phyloP scores from a whole-genome alignment of 2,329 filamentous ascomycete species.

The Aspergillaceae sp. region DNA sequence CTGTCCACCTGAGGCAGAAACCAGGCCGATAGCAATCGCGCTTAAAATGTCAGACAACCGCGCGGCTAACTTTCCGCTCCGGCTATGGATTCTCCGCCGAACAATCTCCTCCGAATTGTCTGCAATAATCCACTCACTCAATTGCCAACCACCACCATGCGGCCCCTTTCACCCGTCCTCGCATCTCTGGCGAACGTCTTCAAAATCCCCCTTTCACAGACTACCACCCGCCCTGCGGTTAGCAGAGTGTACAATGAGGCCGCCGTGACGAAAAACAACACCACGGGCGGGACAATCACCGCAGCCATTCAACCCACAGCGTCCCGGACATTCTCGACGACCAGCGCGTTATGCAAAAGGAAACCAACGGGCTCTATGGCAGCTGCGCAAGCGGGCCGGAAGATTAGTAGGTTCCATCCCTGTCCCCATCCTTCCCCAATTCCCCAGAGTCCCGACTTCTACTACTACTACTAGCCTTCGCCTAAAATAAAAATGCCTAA shows the following conservation, averaged over 20 bases:
- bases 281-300: conserved; percentile 14
- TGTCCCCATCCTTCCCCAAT: not conserved
- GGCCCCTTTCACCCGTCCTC: conserved; percentile 33
- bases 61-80: conserved; percentile 11
- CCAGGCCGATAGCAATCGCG: not conserved
- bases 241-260: conserved; percentile 14
- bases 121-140: not conserved
- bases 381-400: conserved; percentile 23
- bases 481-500: conserved; percentile 9
- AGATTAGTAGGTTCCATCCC: conserved; percentile 36
- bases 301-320: conserved; percentile 14
- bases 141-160: conserved; percentile 18
- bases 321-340: conserved; percentile 32
- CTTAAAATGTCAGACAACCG: conserved; percentile 1
- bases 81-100: not conserved
- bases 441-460: not conserved
- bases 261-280: conserved; percentile 6
- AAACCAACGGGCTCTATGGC: conserved; percentile 17
- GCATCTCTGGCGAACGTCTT: conserved; percentile 39
- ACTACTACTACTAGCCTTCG: not conserved
- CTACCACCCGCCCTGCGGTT: conserved; percentile 19
- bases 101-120: too few relatives aligned
- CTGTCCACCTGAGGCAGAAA: too few relatives aligned
- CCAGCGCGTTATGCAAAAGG: conserved; percentile 31
- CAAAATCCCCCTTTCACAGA: conserved; percentile 31